These are phyloP conservation scores for Hyphodiscus sp. DNA, from an alignment of 2,329 filamentous ascomycete genomes.

Conservation along the genomic window DNA sequence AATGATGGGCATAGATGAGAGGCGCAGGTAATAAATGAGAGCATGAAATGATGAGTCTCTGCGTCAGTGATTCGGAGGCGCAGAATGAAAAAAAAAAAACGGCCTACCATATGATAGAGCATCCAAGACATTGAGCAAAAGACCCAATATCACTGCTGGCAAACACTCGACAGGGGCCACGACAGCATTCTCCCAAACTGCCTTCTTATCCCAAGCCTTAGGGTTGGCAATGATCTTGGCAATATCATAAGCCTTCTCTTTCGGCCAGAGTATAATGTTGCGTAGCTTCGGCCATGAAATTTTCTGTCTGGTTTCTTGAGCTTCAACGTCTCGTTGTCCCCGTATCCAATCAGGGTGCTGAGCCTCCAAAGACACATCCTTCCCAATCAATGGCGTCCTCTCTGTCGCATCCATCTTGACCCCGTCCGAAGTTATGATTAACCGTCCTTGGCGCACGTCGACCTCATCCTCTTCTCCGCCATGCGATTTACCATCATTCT, in stretches of 20 bases:
- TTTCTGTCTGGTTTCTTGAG: slow-evolving; percentile 15
- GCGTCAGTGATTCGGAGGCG: background rate
- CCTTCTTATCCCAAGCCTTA: slow-evolving; percentile 63
- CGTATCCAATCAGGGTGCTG: slow-evolving; percentile 26
- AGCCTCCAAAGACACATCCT: slow-evolving; percentile 8
- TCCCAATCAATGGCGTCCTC: slow-evolving; percentile 26
- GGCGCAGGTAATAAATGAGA: background rate
- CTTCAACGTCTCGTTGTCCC: slow-evolving; percentile 28
- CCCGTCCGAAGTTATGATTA: slow-evolving; percentile 20
- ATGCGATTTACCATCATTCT: slow-evolving; percentile 7
- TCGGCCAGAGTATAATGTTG: slow-evolving; percentile 19
- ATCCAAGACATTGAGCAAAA: slow-evolving; percentile 89
- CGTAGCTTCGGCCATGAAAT: slow-evolving; percentile 26
- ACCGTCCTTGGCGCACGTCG: slow-evolving; percentile 11
- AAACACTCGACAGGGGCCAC: slow-evolving; percentile 64
- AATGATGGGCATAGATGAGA: background rate
- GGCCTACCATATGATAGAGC: slow-evolving; percentile 78
- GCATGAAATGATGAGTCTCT: background rate
- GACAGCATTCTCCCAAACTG: slow-evolving; percentile 58
- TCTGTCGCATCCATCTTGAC: slow-evolving; percentile 22
- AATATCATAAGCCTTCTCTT: slow-evolving; percentile 15
- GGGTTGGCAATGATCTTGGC: slow-evolving; percentile 44
- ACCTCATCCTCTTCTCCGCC: slow-evolving; percentile 1
- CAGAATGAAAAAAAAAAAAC: background rate
- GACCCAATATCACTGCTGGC: slow-evolving; percentile 80